Base-by-base conservation (phyloP, 495 filamentous ascomycete species). In the Tuber brumale region DNA sequence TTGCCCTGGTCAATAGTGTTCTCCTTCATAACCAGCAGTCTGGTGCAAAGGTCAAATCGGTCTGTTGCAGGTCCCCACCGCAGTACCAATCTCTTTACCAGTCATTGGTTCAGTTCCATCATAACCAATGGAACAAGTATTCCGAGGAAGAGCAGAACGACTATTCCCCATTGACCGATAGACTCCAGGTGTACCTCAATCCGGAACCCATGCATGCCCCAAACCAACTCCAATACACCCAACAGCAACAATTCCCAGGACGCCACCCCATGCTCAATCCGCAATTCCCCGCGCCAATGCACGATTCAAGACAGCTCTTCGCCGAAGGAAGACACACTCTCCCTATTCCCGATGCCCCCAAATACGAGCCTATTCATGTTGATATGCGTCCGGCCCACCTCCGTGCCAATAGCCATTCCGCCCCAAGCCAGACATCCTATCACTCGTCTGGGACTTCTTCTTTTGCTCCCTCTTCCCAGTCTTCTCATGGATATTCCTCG, bases 21-120 rank as follows among this genome's bases (percentile, higher is more conserved):
- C 82, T 83, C 45, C 81, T 83, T 9, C 82, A 83, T 42, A 83
- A 83, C 41, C 81, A 83, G 70, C 72, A 83, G 48, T 72, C 72
- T 37, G 79, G 79, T 27, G 57, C 79, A 21, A 41, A 79, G 61
- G 75, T 83, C 74, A 77, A 81, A 72, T 76, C 78, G 10, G 81
- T 83, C n/a, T 83, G 81, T 66, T 76, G 80, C 73, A 79, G 79
- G 75, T 82, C 81, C 31, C 76, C 81, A 12, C 74, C 76, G 10
- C 79, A 83, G 31, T 81, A 81, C 18, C 81, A 81, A n/a, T 83
- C 76, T 70, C 74, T 83, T 14, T 77, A 76, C 42, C 75, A 81
- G 70, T 81, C 81, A 43, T 75, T 83, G 6, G 44, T 79, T 31
- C 73, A 79, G 66, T 83, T 83, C 73, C 78, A 81, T 23, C 71